Evolutionary conservation across 2,329 filamentous ascomycete species (phyloP), one percentile per base, ranked within the genome.

Genomic region (Aspergillus caelatus): DNA sequence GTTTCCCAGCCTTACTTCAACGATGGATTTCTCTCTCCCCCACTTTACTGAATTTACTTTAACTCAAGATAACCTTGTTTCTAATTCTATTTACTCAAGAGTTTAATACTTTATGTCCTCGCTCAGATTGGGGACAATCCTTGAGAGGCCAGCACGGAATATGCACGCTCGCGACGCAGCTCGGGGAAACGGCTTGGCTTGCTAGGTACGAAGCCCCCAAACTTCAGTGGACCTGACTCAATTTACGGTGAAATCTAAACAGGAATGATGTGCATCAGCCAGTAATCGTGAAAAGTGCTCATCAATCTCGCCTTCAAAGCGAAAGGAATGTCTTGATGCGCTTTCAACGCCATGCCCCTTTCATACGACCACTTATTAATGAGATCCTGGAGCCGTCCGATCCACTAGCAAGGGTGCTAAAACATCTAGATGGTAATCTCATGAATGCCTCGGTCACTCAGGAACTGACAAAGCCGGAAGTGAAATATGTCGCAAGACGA

Each of bases 301-400:
- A 36, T 43, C 64, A 66, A 54, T 67, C 64, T 58, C 63, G 63
- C 1, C 50, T 68, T 10, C 60, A 62, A 19, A 69, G 66, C 60
- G 64, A 69, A 34, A 61, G 58, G 10, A 61, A 68, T 45, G 61
- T 69, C 5, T 57, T 69, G 12, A 60, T 23, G 2, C 61, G 60
- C 16, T 67, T 68, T 50, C 65, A 65, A 36, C 8, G 2, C 48
- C 34, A 55, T 10, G 65, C 64, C 1, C 59, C 65, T 10, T 59
- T n/a, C 26, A 53, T 66, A 21, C 62, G 58, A 4, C 65, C 63
- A 12, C 60, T 70, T 19, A 46, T 71, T 52, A 68, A 70, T 58
- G 62, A 67, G n/a, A 66, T 67, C 4, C 28, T 62, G 28, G 57
- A 67, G 23, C 60, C 62, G n/a, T 50, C 46, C 3, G 7, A 23